Evolutionary conservation across 2,329 filamentous ascomycete species (phyloP).

Genomic region (Fusarium circinatum): DNA sequence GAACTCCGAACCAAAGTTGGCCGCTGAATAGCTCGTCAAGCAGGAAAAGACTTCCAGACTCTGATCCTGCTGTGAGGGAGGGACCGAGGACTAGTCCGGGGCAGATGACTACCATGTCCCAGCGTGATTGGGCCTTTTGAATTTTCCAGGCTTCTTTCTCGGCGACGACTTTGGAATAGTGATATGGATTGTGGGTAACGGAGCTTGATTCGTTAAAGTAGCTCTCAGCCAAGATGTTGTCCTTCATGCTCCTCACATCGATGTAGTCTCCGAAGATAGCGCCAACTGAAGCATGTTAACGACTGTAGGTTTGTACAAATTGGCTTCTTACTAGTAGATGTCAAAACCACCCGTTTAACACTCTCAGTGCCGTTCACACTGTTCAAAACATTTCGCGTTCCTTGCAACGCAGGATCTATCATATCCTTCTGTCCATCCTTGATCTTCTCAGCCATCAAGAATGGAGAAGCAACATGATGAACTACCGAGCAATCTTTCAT

Average conservation of each 20-base stretch:
- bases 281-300: neutral
- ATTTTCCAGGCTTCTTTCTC: neutral
- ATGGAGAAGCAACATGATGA: neutral
- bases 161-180: neutral
- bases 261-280: neutral
- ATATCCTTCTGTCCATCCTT: neutral
- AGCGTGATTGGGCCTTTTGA: neutral
- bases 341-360: neutral
- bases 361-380: neutral
- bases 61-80: neutral
- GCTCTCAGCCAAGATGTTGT: neutral
- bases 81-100: neutral
- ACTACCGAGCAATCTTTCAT: neutral
- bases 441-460: neutral
- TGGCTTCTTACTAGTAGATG: neutral
- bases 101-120: neutral
- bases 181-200: neutral
- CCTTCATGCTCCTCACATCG: neutral
- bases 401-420: neutral
- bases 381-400: neutral
- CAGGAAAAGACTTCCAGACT: neutral
- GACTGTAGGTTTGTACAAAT: accelerated
- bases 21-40: neutral
- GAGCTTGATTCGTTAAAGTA: neutral
- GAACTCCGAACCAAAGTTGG: neutral